Evolutionary conservation across 179 eudicot genomes (phyloP), one percentile per base, ranked within the genome.

Genomic region (Actinidia chinensis): DNA sequence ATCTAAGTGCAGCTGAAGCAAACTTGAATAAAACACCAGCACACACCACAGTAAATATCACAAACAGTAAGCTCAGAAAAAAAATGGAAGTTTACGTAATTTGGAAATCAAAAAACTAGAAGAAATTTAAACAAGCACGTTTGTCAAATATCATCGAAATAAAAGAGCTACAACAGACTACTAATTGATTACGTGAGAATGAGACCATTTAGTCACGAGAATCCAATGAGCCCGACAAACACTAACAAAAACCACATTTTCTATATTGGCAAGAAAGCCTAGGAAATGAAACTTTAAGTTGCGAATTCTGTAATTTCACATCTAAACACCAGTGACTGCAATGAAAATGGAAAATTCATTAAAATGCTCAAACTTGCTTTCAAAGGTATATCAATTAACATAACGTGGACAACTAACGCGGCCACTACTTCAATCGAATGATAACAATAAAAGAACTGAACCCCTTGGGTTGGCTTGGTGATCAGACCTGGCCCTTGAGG

Each of bases 1-100:
- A 81, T 95, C 99, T 76, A 95, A 84, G 80, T 91, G 95, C 85
- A 95, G 83, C 80, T 95, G 99, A 82, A 95, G 98, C 84, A 93
- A 95, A 98, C 93, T 92, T 22, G 64, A 51, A 82, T 22, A 50
- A 54, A 71, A 55, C 80, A 40, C n/a, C n/a, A n/a, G n/a, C n/a
- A n/a, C n/a, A n/a, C n/a, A n/a, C 71, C 79, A 12, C 36, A 76
- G 48, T 42, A 47, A 10, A 46, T 66, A 76, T 86, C 68, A 84
- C 33, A n/a, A 46, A 52, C 60, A 60, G 18, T 78, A 78, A 47
- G 54, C 48, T 69, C 46, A 42, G 75, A 75, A 65, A 59, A 58
- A 75, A 8, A 14, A 4, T 28, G 20, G 5, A 46, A 33, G 8
- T 58, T 56, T 23, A 63, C 9, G 78, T 42, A 54, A 54, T 36